Conservation (phyloP, 495 filamentous ascomycete species). For the Entonaema liquescens region DNA sequence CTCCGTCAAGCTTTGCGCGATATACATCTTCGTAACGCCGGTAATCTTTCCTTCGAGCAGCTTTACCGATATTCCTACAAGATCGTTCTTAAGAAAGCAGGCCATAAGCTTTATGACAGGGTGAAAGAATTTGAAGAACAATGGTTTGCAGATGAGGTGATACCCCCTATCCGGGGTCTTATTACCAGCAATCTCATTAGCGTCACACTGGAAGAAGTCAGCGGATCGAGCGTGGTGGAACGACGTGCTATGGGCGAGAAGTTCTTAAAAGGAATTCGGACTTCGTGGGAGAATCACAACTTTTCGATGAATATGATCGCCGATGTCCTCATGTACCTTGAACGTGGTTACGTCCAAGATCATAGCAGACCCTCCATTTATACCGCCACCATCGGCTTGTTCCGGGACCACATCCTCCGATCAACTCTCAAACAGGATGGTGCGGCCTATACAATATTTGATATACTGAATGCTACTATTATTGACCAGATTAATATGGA, state of each 20-base stretch:
- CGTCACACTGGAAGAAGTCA: constrained; percentile 53
- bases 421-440: constrained; percentile 52
- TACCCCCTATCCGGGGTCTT: constrained; percentile 66
- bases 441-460: constrained; percentile 63
- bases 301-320: constrained; percentile 96
- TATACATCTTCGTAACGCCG: constrained; percentile 93
- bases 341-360: constrained; percentile 80
- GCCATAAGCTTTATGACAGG: constrained; percentile 79
- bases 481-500: constrained; percentile 94
- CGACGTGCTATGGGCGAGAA: constrained; percentile 80
- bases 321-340: constrained; percentile 98
- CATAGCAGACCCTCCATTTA: constrained; percentile 81
- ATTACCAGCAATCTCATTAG: constrained; percentile 68
- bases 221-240: constrained; percentile 73
- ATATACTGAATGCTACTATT: constrained; percentile 80
- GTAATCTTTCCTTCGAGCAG: constrained; percentile 89
- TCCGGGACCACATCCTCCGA: constrained; percentile 80
- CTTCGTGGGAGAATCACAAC: constrained; percentile 87
- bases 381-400: constrained; percentile 82
- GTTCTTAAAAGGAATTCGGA: constrained; percentile 78
- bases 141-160: constrained; percentile 78
- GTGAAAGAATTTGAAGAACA: constrained; percentile 81
- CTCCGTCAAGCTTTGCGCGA: constrained; percentile 78
- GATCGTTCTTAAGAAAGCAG: constrained; percentile 88
- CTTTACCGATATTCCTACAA: constrained; percentile 96